A percentile compares a stretch with the other conserved stretches of the same genome.
Evolutionary conservation across 495 filamentous ascomycete species (phyloP).

Genomic region (Cercophora sp.): DNA sequence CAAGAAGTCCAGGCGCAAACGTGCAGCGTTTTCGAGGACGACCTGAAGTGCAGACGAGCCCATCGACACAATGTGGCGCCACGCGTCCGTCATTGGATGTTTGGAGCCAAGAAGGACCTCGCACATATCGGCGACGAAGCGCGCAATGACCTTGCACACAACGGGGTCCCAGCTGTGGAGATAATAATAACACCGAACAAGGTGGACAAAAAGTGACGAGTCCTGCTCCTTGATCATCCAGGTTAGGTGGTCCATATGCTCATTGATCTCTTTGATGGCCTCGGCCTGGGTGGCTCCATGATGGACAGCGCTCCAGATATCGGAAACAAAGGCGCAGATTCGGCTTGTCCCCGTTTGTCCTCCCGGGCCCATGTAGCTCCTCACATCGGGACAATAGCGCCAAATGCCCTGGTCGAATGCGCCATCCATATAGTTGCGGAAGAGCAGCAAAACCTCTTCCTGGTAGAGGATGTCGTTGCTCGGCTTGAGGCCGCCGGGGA

Average conservation of each 20-base stretch:
- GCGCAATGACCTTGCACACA: conserved; percentile 6
- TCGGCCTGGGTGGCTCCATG: conserved; percentile 13
- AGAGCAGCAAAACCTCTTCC: conserved; percentile 31
- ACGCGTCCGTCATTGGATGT: conserved; percentile 18
- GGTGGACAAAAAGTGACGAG: conserved; percentile 11
- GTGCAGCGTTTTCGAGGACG: conserved; percentile 11
- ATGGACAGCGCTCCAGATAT: conserved; percentile 12
- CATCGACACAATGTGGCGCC: conserved; percentile 12
- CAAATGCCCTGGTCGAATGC: conserved; percentile 27
- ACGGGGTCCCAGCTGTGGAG: conserved; percentile 7
- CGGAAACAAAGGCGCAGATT: conserved; percentile 17
- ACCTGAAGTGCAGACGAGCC: conserved; percentile 7
- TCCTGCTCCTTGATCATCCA: conserved; percentile 20
- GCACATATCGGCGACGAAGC: conserved; percentile 18
- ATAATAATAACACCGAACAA: conserved; percentile 15
- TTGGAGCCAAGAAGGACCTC: conserved; percentile 12
- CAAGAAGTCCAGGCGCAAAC: conserved; percentile 16
- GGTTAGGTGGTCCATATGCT: conserved; percentile 16
- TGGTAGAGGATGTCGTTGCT: conserved; percentile 24
- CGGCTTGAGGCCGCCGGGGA: conserved; percentile 28
- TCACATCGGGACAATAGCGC: conserved; percentile 17
- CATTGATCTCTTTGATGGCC: conserved; percentile 18
- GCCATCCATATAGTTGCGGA: conserved; percentile 29
- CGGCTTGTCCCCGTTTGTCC: conserved; percentile 11
- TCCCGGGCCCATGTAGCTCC: conserved; percentile 13